A percentile compares a stretch with the other conserved stretches of the same genome.
Conservation (phyloP, 1,284 basidiomycete genomes). For the Tilletiopsis washingtonensis region DNA sequence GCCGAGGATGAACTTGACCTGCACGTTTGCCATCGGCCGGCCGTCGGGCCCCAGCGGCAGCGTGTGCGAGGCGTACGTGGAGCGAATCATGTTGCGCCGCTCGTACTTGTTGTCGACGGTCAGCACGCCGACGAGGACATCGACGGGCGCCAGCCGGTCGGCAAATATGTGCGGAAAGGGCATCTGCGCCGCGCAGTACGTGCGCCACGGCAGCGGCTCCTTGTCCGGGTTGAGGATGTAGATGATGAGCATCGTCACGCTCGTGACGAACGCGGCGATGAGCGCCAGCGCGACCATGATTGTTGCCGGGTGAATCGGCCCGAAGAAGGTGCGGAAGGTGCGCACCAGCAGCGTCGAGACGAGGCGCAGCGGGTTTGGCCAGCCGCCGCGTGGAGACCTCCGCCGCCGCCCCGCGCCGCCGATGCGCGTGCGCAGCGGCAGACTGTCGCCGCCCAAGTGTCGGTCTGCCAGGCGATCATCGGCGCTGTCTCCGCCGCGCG, state of each 20-base stretch:
- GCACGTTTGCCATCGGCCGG: slow-evolving; percentile 57
- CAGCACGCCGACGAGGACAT: slow-evolving; percentile 84
- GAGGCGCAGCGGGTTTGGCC: slow-evolving; percentile 17
- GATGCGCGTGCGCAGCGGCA: not conserved
- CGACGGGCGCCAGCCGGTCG: slow-evolving; percentile 73
- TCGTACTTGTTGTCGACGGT: slow-evolving; percentile 69
- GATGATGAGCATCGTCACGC: slow-evolving; percentile 56
- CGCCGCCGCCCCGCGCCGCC: not conserved
- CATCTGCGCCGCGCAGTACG: slow-evolving; percentile 66
- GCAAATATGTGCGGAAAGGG: slow-evolving; percentile 49
- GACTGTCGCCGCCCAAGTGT: not conserved
- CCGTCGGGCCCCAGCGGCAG: slow-evolving; percentile 40
- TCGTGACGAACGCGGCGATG: slow-evolving; percentile 28
- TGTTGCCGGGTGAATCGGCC: slow-evolving; percentile 27
- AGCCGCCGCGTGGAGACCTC: not conserved
- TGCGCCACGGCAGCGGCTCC: slow-evolving; percentile 83
- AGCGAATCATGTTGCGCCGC: slow-evolving; percentile 78
- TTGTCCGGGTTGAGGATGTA: slow-evolving; percentile 94
- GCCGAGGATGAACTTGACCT: slow-evolving; percentile 86
- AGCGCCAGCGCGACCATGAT: slow-evolving; percentile 27
- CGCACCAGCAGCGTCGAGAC: slow-evolving; percentile 16
- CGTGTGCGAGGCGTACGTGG: slow-evolving; percentile 75
- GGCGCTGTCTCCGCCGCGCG: slow-evolving; percentile 18
- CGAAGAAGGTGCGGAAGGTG: slow-evolving; percentile 22
- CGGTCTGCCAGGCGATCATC: slow-evolving; percentile 5